Evolutionary conservation across 192 early-diverging fungal genomes (phyloP).

Genomic region (Podochytrium sp.): DNA sequence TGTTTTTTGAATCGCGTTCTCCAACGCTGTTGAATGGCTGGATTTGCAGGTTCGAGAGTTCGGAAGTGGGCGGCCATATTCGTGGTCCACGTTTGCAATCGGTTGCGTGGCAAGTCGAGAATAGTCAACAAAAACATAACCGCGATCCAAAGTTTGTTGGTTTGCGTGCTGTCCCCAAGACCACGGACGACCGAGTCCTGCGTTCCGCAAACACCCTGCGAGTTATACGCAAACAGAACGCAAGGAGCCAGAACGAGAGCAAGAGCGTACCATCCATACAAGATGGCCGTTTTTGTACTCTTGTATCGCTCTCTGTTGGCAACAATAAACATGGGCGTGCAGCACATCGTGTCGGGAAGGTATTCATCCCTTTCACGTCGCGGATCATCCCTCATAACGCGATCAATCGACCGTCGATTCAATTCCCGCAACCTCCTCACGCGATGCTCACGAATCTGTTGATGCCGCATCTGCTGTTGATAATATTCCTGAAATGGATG

Average conservation of each 20-base stretch:
- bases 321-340: neutral
- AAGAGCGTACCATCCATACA: constrained; percentile 3
- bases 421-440: no score
- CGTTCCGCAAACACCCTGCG: neutral
- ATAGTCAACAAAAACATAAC: constrained; percentile 11
- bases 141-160: neutral
- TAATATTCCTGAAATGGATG: neutral
- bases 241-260: neutral
- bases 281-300: neutral
- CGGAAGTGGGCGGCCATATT: neutral
- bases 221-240: neutral
- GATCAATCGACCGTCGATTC: no score
- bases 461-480: no score
- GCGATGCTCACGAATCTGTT: no score
- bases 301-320: neutral
- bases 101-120: constrained; percentile 8
- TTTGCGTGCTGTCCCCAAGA: neutral
- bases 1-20: neutral
- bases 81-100: neutral
- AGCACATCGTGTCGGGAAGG: neutral
- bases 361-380: neutral
- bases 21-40: neutral
- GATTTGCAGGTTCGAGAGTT: neutral
- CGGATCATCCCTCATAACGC: neutral
- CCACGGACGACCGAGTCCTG: neutral